phyloP scores from a whole-genome alignment of 306 rosid genomes.

The Quercus glauca region DNA sequence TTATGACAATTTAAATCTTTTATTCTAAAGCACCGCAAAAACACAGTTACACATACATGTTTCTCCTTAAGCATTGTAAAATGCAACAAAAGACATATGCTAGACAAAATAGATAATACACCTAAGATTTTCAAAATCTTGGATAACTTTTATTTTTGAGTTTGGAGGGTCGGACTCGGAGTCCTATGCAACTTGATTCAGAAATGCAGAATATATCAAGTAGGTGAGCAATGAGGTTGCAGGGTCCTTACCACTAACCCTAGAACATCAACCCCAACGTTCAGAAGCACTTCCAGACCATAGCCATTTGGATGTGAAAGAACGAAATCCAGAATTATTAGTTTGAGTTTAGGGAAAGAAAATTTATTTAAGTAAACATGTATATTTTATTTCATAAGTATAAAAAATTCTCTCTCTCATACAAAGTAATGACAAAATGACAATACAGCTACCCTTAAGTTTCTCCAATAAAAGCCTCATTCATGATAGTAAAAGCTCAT shows the following conservation, averaged over 20 bases:
- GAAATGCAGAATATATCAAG: neutral
- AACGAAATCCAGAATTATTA: neutral
- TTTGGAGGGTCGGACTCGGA: too few species aligned
- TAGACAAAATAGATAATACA: neutral
- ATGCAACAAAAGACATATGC: neutral
- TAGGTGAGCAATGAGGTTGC: neutral
- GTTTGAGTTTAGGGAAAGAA: neutral
- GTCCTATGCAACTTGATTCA: neutral
- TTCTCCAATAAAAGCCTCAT: neutral
- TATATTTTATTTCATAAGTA: neutral
- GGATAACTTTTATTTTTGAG: neutral
- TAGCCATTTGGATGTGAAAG: neutral
- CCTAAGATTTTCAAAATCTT: neutral
- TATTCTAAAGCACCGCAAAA: neutral
- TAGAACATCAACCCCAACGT: conserved; percentile 5
- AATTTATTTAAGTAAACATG: neutral
- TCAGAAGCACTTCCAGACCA: conserved; percentile 1
- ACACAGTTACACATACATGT: neutral
- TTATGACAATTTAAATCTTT: neutral
- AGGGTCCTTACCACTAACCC: conserved; percentile 7
- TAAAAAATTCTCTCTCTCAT: neutral
- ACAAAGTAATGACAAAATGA: neutral
- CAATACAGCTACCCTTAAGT: neutral
- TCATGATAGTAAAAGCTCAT: conserved; percentile 30
- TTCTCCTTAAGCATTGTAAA: neutral